Base-by-base conservation (phyloP, 164 flowering plant genomes). In the Hamamelis virginiana region DNA sequence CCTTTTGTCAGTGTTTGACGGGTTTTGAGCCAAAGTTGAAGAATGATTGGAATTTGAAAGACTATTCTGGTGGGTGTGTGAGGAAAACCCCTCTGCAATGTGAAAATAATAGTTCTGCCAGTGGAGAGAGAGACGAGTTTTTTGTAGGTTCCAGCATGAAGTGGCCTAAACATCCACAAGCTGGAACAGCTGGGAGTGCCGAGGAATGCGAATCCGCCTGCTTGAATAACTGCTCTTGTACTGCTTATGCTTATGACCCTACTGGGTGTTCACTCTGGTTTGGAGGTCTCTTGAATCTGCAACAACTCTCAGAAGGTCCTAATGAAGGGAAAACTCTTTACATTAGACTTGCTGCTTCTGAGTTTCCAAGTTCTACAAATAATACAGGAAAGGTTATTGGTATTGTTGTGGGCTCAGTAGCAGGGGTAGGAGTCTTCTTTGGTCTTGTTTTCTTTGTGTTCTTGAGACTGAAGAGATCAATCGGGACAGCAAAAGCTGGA, bases 221-320 rank as follows among this genome's bases (percentile, higher is more conserved):
- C 72, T 69, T 79, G 53, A 68, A 55, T 25, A 74, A 77, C 56
- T 84, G 88, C 70, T 75, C 84, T 71, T 84, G 88, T 72, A 64
- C 65, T 67, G 83, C 84, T 60, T 84, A 84, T 70, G 67, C 84
- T 19, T 84, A 55, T 59, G 73, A 67, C 41, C 2, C 4, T 6
- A 33, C 4, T 33, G 41, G 41, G 41, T 33, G 41, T 33, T 33
- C 41, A 33, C 2, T 33, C 6, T 33, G 41, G 41, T 33, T 33
- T 33, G 41, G 41, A 33, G 41, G 41, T 6, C 41, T 33, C 41
- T 33, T 33, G 41, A 33, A 33, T 33, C 41, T 33, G 41, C 2
- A 33, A 33, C 41, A 33, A 33, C 41, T 33, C 41, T 33, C 6
- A 33, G 41, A 33, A 33, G 41, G 41, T 22, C 69, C 71, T 43